phyloP scores from a whole-genome alignment of 192 early-diverging fungal species.

The Rhizoclosmatium sp. region DNA sequence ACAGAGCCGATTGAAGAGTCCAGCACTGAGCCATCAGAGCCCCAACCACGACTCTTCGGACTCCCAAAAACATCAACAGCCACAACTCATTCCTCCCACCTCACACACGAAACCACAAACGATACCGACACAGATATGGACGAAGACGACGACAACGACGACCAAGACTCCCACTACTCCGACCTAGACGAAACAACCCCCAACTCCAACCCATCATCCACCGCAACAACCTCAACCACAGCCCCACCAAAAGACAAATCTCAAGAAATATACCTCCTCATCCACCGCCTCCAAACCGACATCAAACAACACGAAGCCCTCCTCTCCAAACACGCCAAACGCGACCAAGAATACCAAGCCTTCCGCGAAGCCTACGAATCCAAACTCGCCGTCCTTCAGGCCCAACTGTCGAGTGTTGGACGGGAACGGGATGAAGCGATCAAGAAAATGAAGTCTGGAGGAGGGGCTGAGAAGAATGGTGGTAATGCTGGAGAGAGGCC shows the following conservation, averaged over 20 bases:
- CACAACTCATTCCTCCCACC: not conserved
- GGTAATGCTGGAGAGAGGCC: constrained; percentile 42
- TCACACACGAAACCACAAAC: not conserved
- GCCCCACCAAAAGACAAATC: constrained; percentile 6
- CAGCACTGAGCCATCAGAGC: not conserved
- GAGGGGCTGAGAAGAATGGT: not conserved
- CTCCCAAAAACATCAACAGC: constrained; percentile 21
- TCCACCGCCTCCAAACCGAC: constrained; percentile 58
- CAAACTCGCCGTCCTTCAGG: constrained; percentile 69
- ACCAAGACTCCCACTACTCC: not conserved
- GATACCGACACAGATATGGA: constrained; percentile 14
- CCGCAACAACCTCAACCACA: not conserved
- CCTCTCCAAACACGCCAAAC: constrained; percentile 43
- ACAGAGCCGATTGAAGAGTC: not conserved
- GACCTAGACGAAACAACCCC: not conserved
- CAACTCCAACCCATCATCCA: not conserved
- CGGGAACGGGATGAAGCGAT: constrained; percentile 72
- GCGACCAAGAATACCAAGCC: constrained; percentile 56
- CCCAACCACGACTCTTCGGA: constrained; percentile 24
- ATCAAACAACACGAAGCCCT: constrained; percentile 60
- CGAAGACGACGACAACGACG: not conserved
- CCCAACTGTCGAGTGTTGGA: constrained; percentile 60
- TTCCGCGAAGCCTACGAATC: constrained; percentile 69
- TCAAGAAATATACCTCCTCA: constrained; percentile 51
- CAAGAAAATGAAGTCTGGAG: constrained; percentile 54